phyloP scores from a whole-genome alignment of 352 stramenopile species.

The Pythium aristosporum region DNA sequence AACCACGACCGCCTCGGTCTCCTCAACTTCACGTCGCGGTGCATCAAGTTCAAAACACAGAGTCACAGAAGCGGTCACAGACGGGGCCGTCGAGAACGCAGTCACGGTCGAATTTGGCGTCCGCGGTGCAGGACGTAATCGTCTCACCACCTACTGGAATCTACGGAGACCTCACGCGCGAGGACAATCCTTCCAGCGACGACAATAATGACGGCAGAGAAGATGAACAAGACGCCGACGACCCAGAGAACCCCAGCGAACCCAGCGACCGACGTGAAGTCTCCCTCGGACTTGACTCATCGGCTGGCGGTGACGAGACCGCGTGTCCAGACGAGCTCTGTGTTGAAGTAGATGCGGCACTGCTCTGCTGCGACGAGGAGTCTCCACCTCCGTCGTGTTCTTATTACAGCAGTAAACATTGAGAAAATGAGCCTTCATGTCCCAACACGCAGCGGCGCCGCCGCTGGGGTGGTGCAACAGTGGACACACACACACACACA shows the following conservation, averaged over 20 bases:
- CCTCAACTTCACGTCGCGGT: background rate
- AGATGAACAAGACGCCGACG: background rate
- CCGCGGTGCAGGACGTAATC: background rate
- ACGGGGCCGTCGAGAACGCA: constrained; percentile 6
- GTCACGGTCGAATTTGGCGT: background rate
- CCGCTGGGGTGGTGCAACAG: background rate
- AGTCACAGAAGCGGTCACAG: constrained; percentile 3
- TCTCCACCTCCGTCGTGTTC: constrained; percentile 17
- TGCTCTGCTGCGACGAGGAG: constrained; percentile 24
- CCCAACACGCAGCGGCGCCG: background rate
- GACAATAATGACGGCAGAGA: constrained; percentile 5
- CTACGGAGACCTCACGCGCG: constrained; percentile 2
- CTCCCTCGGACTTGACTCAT: background rate
- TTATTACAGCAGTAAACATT: background rate
- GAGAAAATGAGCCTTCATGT: background rate
- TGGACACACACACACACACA: background rate
- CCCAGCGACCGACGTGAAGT: background rate
- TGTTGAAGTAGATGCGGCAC: constrained; percentile 13
- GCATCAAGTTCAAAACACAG: constrained; percentile 3
- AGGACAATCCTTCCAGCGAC: background rate
- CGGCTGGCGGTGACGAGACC: constrained; percentile 1
- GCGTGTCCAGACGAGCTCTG: background rate
- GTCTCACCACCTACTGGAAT: background rate
- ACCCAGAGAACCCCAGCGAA: background rate
- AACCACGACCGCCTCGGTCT: background rate